A percentile compares a stretch with the other conserved stretches of the same genome.
These are phyloP conservation scores for Grosmannia penicillata DNA, from an alignment of 2,329 filamentous ascomycete species.

Conservation along the genomic window DNA sequence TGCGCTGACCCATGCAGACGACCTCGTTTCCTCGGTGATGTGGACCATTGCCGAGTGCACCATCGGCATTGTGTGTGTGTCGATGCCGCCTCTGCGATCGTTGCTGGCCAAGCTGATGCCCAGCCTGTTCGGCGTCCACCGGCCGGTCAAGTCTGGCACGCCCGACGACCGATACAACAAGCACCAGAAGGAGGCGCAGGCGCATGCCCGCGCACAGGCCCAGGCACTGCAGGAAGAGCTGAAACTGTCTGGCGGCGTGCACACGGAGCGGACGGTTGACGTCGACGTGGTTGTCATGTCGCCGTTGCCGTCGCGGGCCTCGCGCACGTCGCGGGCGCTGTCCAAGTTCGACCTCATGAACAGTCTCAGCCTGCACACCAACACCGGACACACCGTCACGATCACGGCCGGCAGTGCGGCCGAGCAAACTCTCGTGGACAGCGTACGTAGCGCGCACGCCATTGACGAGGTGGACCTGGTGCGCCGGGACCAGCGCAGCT, in stretches of 20 bases:
- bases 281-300: constrained; percentile 5
- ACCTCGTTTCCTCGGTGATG: constrained; percentile 15
- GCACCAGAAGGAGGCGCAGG: too few species aligned
- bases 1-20: constrained; percentile 10
- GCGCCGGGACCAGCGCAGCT: too few species aligned
- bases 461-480: too few species aligned
- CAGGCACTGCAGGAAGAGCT: too few species aligned
- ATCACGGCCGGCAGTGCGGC: too few species aligned
- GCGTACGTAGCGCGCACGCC: too few species aligned
- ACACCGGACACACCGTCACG: too few species aligned
- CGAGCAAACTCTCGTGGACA: too few species aligned
- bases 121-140: constrained; percentile 1
- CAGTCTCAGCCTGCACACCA: neutral
- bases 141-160: neutral
- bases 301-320: constrained; percentile 1
- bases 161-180: neutral
- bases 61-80: constrained; percentile 19
- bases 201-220: too few species aligned
- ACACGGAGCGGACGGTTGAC: too few species aligned
- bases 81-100: constrained; percentile 16
- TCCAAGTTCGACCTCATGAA: neutral
- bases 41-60: constrained; percentile 19
- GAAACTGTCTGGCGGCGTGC: too few species aligned
- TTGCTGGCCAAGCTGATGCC: constrained; percentile 7
- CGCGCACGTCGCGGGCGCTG: neutral